phyloP scores from a whole-genome alignment of 495 filamentous ascomycete species.

The Penicillium silybi region DNA sequence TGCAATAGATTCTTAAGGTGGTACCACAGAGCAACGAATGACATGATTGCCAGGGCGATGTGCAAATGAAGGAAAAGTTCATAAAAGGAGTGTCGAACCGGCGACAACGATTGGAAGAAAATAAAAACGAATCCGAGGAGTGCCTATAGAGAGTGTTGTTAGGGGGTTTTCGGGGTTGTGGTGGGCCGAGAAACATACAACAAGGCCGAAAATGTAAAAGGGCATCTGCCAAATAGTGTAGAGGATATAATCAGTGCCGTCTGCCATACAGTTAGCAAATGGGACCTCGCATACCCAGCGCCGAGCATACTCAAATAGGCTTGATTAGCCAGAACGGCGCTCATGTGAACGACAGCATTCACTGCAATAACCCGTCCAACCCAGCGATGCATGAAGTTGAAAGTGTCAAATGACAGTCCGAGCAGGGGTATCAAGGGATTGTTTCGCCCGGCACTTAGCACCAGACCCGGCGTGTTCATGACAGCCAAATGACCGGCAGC shows the following conservation, averaged over 20 bases:
- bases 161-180: neutral
- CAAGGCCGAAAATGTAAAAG: slow-evolving; percentile 34
- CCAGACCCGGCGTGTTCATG: slow-evolving; percentile 39
- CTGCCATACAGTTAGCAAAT: slow-evolving; percentile 8
- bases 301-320: slow-evolving; percentile 24
- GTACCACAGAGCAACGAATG: slow-evolving; percentile 51
- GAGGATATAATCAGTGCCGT: slow-evolving; percentile 23
- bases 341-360: slow-evolving; percentile 35
- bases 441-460: slow-evolving; percentile 41
- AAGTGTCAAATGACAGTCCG: slow-evolving; percentile 39
- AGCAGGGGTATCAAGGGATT: slow-evolving; percentile 37
- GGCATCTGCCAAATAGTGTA: slow-evolving; percentile 30
- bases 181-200: slow-evolving; percentile 25
- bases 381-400: slow-evolving; percentile 48
- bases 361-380: slow-evolving; percentile 35
- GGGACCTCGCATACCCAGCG: neutral
- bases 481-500: slow-evolving; percentile 39
- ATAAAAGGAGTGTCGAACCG: slow-evolving; percentile 55
- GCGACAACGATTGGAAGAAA: slow-evolving; percentile 46
- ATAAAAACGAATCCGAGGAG: slow-evolving; percentile 46
- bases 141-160: slow-evolving; percentile 19
- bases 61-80: slow-evolving; percentile 56
- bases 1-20: slow-evolving; percentile 46
- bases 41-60: slow-evolving; percentile 44
- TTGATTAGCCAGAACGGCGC: slow-evolving; percentile 28